These are phyloP conservation scores for Trichoderma oligosporum DNA, from an alignment of 2,329 filamentous ascomycete species.

Conservation along the genomic window DNA sequence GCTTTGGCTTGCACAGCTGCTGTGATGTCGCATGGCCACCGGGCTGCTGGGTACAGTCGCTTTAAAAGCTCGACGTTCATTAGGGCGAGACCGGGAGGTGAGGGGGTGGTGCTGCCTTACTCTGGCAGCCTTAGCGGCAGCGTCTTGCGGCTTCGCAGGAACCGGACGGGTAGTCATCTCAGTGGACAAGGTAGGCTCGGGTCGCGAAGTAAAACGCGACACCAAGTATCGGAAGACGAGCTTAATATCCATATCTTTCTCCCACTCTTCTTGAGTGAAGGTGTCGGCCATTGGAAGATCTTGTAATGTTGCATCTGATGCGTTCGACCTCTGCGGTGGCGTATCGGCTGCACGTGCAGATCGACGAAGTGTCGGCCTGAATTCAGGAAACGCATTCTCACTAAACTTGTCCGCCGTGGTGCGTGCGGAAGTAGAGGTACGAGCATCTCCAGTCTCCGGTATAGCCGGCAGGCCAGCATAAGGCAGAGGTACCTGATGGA, in stretches of 20 bases:
- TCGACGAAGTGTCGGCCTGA: conserved; percentile 46
- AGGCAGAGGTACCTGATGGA: conserved; percentile 62
- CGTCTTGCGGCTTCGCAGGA: conserved; percentile 56
- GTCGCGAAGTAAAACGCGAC: conserved; percentile 63
- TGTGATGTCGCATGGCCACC: conserved; percentile 45
- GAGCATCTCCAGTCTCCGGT: conserved; percentile 46
- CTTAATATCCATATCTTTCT: conserved; percentile 83
- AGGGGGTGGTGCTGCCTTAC: conserved; percentile 88
- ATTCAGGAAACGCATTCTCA: conserved; percentile 36
- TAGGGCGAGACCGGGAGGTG: conserved; percentile 54
- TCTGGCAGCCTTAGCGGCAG: conserved; percentile 72
- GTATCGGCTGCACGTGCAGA: conserved; percentile 37
- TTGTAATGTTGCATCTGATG: conserved; percentile 24
- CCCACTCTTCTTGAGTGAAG: conserved; percentile 81
- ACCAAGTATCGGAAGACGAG: conserved; percentile 87
- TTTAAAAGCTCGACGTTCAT: conserved; percentile 56
- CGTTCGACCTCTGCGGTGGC: conserved; percentile 29
- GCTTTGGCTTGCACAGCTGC: conserved; percentile 85
- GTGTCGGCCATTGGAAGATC: conserved; percentile 29
- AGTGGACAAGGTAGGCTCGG: conserved; percentile 25
- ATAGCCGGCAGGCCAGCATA: conserved; percentile 74
- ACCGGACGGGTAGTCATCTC: conserved; percentile 23
- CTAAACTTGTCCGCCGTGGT: conserved; percentile 25
- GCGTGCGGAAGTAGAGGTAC: conserved; percentile 26
- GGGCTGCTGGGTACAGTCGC: conserved; percentile 48